A percentile compares a stretch with the other conserved stretches of the same genome.
Conservation (phyloP, 169 alveolate species). For the Plasmodium chabaudi region DNA sequence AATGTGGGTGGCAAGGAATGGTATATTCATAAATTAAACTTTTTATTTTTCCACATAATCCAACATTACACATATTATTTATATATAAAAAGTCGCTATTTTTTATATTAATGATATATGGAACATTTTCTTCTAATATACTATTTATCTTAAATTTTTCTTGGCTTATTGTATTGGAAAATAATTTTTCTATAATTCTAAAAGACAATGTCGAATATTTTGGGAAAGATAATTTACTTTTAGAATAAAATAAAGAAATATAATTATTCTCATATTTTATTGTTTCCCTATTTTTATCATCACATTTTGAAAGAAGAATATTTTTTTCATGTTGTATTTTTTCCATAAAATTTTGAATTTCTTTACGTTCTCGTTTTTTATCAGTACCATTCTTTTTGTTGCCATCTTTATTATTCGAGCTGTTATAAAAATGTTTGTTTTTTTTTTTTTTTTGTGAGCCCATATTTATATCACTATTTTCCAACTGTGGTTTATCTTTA, state of each 20-base stretch:
- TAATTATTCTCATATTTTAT: constrained; percentile 9
- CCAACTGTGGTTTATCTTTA: not conserved
- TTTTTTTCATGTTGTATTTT: not conserved
- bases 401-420: not conserved
- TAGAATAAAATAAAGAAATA: constrained; percentile 52
- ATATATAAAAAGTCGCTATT: constrained; percentile 23
- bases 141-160: constrained; percentile 68
- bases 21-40: constrained; percentile 64
- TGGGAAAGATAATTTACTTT: constrained; percentile 28
- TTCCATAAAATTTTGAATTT: not conserved
- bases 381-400: not conserved
- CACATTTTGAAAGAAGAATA: not conserved
- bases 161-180: constrained; percentile 28
- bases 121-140: constrained; percentile 46
- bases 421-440: not conserved
- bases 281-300: not conserved
- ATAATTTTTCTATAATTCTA: constrained; percentile 48
- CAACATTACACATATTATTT: constrained; percentile 53
- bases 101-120: constrained; percentile 27
- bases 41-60: constrained; percentile 54
- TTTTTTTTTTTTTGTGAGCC: not conserved
- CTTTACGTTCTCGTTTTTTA: not conserved
- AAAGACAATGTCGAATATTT: constrained; percentile 54
- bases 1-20: constrained; percentile 72
- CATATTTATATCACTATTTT: not conserved